Evolutionary conservation across 208 protist species (phyloP).

Genomic region (Acanthamoeba sp.): DNA sequence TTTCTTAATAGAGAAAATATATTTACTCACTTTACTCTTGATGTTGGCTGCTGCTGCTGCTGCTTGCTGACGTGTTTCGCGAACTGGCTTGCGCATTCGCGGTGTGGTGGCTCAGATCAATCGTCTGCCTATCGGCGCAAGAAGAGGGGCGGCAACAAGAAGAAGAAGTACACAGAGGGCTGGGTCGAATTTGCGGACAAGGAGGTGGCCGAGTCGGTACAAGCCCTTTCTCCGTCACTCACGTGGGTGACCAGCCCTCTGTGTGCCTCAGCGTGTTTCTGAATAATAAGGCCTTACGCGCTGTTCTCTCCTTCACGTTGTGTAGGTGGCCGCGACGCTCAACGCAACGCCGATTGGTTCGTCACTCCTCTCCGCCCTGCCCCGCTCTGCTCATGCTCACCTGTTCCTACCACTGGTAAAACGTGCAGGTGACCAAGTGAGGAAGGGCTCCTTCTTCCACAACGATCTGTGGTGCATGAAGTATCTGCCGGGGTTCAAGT

Average conservation of each 20-base stretch:
- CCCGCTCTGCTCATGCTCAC: not conserved
- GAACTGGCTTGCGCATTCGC: not conserved
- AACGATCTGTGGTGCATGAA: conserved; percentile 90
- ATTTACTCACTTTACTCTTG: too few species aligned
- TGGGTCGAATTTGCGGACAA: conserved; percentile 91
- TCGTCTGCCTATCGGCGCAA: conserved; percentile 44
- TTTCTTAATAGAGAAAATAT: too few species aligned
- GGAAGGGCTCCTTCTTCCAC: conserved; percentile 84
- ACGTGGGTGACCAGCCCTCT: too few species aligned
- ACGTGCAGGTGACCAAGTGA: conserved; percentile 78
- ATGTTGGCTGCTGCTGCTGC: not conserved
- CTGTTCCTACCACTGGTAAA: not conserved
- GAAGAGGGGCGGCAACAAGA: conserved; percentile 85
- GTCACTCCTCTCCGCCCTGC: not conserved
- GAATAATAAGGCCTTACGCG: not conserved
- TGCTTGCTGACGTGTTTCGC: not conserved
- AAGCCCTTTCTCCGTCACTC: conserved; percentile 22
- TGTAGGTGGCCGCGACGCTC: not conserved
- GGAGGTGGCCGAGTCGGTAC: conserved; percentile 82
- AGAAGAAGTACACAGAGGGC: conserved; percentile 87
- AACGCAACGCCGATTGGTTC: conserved; percentile 51
- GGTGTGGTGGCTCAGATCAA: conserved; percentile 11
- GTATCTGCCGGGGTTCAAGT: conserved; percentile 90
- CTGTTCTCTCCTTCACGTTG: not conserved
- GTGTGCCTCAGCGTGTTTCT: too few species aligned